A percentile compares a stretch with the other conserved stretches of the same genome.
phyloP scores from a whole-genome alignment of 345 rosid species.

The Hibiscus mutabilis region DNA sequence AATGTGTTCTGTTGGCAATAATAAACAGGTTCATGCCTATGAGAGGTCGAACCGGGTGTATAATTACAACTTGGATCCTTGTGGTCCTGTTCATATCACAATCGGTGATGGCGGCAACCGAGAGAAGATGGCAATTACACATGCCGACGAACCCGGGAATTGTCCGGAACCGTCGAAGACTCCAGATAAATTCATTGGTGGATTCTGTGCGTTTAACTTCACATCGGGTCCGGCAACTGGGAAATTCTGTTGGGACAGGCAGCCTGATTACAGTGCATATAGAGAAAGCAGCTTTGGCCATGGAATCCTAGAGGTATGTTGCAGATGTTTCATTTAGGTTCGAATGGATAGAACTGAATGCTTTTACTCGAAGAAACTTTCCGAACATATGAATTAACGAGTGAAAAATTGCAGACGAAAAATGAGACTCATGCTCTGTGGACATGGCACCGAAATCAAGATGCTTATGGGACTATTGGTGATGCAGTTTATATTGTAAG shows the following conservation, averaged over 20 bases:
- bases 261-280: conserved; percentile 74
- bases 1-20: background rate
- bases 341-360: background rate
- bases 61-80: conserved; percentile 73
- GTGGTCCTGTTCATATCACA: conserved; percentile 68
- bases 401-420: conserved; percentile 43
- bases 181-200: conserved; percentile 41
- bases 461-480: conserved; percentile 35
- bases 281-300: conserved; percentile 97
- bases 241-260: conserved; percentile 57
- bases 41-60: conserved; percentile 89
- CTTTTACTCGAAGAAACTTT: background rate
- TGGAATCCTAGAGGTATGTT: conserved; percentile 76
- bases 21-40: conserved; percentile 74
- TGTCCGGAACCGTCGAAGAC: conserved; percentile 60
- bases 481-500: conserved; percentile 71
- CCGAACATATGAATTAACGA: background rate
- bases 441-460: conserved; percentile 86
- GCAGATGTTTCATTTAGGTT: background rate
- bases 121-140: conserved; percentile 56
- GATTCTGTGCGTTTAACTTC: conserved; percentile 59
- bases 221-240: conserved; percentile 61
- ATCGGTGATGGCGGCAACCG: conserved; percentile 79
- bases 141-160: conserved; percentile 83
- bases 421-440: conserved; percentile 85